Evolutionary conservation across 345 rosid species (phyloP).

Genomic region (Melaleuca alternifolia): DNA sequence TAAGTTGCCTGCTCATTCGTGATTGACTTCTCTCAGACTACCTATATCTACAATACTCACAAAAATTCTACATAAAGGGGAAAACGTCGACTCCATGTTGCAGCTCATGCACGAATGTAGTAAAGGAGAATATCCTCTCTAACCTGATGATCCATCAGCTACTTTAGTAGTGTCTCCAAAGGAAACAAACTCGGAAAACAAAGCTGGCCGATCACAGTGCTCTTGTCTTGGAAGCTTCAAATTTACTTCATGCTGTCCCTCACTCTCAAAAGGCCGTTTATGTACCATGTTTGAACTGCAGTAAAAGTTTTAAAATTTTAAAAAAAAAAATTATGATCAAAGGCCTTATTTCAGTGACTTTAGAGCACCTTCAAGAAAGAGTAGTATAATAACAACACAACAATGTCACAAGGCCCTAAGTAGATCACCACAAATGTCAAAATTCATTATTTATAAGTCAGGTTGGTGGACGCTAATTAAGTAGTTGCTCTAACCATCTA

Average conservation of each 20-base stretch:
- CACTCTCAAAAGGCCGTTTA: constrained; percentile 34
- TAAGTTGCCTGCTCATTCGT: not conserved
- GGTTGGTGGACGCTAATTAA: not conserved
- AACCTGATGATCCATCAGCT: constrained; percentile 23
- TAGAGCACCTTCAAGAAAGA: not conserved
- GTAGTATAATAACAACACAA: not conserved
- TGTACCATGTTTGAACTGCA: constrained; percentile 20
- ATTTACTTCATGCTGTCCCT: constrained; percentile 18
- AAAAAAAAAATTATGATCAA: not conserved
- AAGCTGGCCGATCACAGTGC: constrained; percentile 4
- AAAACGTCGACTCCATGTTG: not conserved
- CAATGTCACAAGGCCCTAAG: not conserved
- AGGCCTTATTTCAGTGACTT: not conserved
- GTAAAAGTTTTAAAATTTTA: not conserved
- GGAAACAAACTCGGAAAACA: constrained; percentile 9
- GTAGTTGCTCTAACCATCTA: not conserved
- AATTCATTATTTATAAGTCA: not conserved
- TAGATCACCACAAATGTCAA: not conserved
- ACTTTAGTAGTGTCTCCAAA: constrained; percentile 3
- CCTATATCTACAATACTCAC: not conserved
- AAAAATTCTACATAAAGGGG: not conserved
- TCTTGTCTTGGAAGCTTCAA: constrained; percentile 29
- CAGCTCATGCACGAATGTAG: not conserved
- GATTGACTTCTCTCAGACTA: not conserved
- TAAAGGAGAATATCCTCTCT: not conserved